Percentiles rank a stretch among this genome's conserved stretches.
Evolutionary conservation across 2,329 filamentous ascomycete genomes (phyloP).

Genomic region (Conoideocrella luteorostrata): DNA sequence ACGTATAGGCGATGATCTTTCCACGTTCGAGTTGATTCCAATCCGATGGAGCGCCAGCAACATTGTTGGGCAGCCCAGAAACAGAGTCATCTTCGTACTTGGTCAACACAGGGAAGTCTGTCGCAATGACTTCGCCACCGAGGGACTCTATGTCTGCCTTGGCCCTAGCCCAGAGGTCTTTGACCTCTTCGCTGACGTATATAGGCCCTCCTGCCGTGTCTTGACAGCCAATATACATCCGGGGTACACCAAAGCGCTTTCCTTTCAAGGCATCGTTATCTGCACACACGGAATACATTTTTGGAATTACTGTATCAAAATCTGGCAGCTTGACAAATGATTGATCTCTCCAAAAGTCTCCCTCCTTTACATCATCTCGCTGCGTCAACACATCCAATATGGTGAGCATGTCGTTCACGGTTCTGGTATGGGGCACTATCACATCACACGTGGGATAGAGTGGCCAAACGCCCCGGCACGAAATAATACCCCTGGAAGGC

Average conservation of each 20-base stretch:
- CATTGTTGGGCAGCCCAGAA: conserved; percentile 17
- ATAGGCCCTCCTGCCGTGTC: too few species aligned
- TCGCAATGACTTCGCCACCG: too few species aligned
- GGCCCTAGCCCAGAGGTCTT: too few species aligned
- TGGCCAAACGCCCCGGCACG: conserved; percentile 47
- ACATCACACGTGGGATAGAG: conserved; percentile 51
- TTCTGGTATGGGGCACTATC: conserved; percentile 45
- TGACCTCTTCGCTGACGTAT: too few species aligned
- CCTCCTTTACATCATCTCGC: conserved; percentile 31
- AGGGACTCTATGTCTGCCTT: too few species aligned
- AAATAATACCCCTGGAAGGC: conserved; percentile 45
- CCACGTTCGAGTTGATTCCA: conserved; percentile 42
- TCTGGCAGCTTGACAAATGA: conserved; percentile 35
- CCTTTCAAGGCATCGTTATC: too few species aligned
- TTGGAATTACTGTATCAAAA: too few species aligned
- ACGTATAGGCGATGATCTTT: conserved; percentile 42
- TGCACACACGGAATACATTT: too few species aligned
- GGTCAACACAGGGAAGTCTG: too few species aligned
- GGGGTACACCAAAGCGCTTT: too few species aligned
- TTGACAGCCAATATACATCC: too few species aligned
- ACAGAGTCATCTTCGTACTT: conserved; percentile 33
- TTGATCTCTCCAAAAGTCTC: conserved; percentile 52
- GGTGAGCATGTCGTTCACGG: conserved; percentile 41
- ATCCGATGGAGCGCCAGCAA: conserved; percentile 28
- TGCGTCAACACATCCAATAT: conserved; percentile 41